A percentile compares a stretch with the other conserved stretches of the same genome.
phyloP scores from a whole-genome alignment of 257 asterid species.

The Paulownia fortunei region DNA sequence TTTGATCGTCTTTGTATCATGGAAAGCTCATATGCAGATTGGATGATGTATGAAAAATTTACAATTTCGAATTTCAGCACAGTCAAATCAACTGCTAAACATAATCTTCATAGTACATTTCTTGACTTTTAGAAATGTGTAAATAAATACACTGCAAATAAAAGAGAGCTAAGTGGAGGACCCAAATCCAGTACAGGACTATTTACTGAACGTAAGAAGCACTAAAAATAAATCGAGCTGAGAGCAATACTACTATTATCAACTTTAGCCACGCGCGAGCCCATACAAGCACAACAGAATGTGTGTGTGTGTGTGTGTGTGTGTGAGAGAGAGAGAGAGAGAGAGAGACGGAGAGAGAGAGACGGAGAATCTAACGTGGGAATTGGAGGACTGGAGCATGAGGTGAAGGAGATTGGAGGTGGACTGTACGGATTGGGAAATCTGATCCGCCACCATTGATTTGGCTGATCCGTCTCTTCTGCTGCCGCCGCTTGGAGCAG shows the following conservation, averaged over 20 bases:
- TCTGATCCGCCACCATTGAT: slow-evolving; percentile 71
- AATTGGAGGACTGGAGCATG: slow-evolving; percentile 86
- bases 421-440: slow-evolving; percentile 76
- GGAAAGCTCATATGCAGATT: slow-evolving; percentile 8
- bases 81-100: background rate
- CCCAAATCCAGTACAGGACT: background rate
- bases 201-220: background rate
- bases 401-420: slow-evolving; percentile 91
- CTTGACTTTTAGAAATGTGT: background rate
- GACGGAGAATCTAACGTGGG: slow-evolving; percentile 48
- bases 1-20: background rate
- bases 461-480: slow-evolving; percentile 73
- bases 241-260: background rate
- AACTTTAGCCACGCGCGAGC: background rate
- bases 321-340: slow-evolving; percentile 15
- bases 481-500: slow-evolving; percentile 35
- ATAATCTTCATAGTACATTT: background rate
- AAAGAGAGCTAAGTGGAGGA: background rate
- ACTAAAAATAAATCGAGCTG: background rate
- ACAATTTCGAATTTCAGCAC: background rate
- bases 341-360: background rate
- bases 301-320: background rate
- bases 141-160: background rate
- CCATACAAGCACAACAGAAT: background rate
- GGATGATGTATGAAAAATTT: background rate